A percentile compares a stretch with the other conserved stretches of the same genome.
Evolutionary conservation across 129 eudicot genomes (phyloP).

Genomic region (Cynara cardunculus): DNA sequence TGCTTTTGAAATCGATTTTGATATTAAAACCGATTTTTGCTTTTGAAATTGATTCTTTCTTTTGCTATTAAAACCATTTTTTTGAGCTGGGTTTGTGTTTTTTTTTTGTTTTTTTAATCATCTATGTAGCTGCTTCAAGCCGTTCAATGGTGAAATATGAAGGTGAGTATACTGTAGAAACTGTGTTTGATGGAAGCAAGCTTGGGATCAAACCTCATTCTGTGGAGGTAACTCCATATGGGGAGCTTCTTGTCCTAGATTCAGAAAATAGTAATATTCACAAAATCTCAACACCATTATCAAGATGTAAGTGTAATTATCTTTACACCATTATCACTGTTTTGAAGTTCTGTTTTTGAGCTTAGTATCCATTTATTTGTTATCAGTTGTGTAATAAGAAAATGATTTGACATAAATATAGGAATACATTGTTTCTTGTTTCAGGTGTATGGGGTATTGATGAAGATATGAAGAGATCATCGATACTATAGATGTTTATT

Average conservation of each 20-base stretch:
- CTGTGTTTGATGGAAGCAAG: constrained; percentile 94
- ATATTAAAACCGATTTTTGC: too few species aligned
- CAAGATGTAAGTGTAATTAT: constrained; percentile 62
- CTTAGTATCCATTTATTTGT: background rate
- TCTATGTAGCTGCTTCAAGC: constrained; percentile 51
- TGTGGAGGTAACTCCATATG: constrained; percentile 62
- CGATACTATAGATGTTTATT: background rate
- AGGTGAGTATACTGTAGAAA: constrained; percentile 84
- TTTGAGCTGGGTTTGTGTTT: constrained; percentile 7
- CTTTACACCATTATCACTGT: too few species aligned
- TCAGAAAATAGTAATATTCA: constrained; percentile 80
- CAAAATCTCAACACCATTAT: constrained; percentile 74
- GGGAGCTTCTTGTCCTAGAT: constrained; percentile 75
- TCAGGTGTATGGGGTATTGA: constrained; percentile 4
- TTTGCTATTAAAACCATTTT: too few species aligned
- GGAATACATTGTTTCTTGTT: constrained; percentile 5
- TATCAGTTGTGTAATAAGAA: background rate
- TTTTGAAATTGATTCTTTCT: too few species aligned
- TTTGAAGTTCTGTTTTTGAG: background rate
- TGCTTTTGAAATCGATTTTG: too few species aligned
- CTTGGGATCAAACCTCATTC: constrained; percentile 91
- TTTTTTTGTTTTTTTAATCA: background rate
- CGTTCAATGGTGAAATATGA: constrained; percentile 95
- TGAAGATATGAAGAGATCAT: background rate
- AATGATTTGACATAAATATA: background rate